phyloP scores from a whole-genome alignment of 2,329 filamentous ascomycete species.

The Penicillium sp. region DNA sequence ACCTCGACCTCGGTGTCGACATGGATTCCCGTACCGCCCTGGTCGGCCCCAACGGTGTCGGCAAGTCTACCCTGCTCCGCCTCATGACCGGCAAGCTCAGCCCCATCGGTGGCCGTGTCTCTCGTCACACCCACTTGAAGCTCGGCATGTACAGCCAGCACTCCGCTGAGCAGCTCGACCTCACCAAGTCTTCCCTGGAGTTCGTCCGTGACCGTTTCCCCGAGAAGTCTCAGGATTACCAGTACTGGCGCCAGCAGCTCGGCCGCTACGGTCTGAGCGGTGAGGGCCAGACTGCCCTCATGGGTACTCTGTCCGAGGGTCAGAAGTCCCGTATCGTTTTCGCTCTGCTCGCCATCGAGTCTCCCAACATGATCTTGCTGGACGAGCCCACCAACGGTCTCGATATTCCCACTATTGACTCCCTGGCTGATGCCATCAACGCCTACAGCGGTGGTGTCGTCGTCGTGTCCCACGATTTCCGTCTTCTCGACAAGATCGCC shows the following conservation, averaged over 20 bases:
- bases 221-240: constrained; percentile 89
- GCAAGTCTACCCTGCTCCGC: constrained; percentile 93
- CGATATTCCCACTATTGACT: constrained; percentile 98
- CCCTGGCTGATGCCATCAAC: constrained; percentile 95
- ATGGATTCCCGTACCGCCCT: constrained; percentile 98
- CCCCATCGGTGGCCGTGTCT: constrained; percentile 76
- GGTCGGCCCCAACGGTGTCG: constrained; percentile 97
- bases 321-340: constrained; percentile 99
- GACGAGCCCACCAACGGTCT: constrained; percentile 99
- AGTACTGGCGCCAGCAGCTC: constrained; percentile 98
- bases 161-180: constrained; percentile 94
- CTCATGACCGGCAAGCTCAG: constrained; percentile 96
- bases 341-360: constrained; percentile 89
- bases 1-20: constrained; percentile 97
- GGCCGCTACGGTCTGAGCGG: constrained; percentile 91
- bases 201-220: constrained; percentile 96
- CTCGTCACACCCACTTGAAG: constrained; percentile 96
- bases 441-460: constrained; percentile 94
- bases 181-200: constrained; percentile 96
- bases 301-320: constrained; percentile 96
- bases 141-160: constrained; percentile 98
- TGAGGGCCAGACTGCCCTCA: constrained; percentile 91
- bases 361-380: constrained; percentile 94
- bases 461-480: constrained; percentile 98
- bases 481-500: constrained; percentile 97